Evolutionary conservation across 306 rosid genomes (phyloP), one percentile per base, ranked within the genome.

Genomic region (Vachellia pachyceras): DNA sequence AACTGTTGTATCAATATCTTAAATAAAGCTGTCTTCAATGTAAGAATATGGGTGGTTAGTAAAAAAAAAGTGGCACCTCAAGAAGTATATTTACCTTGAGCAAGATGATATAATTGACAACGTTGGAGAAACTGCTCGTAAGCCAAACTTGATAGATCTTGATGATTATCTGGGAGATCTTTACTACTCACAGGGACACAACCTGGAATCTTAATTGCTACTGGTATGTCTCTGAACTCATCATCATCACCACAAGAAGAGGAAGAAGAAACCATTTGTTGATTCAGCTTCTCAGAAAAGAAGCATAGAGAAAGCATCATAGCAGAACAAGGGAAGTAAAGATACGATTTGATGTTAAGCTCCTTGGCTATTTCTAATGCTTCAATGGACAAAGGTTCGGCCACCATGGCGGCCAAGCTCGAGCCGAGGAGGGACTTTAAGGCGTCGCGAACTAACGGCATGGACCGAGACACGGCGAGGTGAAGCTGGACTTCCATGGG

Each of bases 181-280:
- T 36, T 40, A 0, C 76, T 46, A 22, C 9, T 49, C 5, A 78
- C 45, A 10, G 76, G 69, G 7, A 78, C 37, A 61, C 82, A 78
- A n/a, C 82, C 82, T 18, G 82, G 82, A 41, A 78, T 45, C 20
- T 55, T 5, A 47, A 78, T 25, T 1, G 46, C 44, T 40, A 41
- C 76, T 23, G 46, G 46, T 7, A 54, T 13, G n/a, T 78, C 82
- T 11, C 76, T 25, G 22, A 52, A 54, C 44, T 78, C 18, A 18
- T 6, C 25, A n/a, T 29, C 82, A 63, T n/a, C n/a, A n/a, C n/a
- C n/a, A n/a, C n/a, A n/a, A n/a, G n/a, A n/a, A n/a, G n/a, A n/a
- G n/a, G n/a, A n/a, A n/a, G n/a, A 52, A 6, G 82, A 39, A 68
- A 68, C 7, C 3, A 20, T 52, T 23, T 69, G 39, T 11, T 69